Percentiles rank a stretch among this genome's conserved stretches.
Evolutionary conservation across 78 protist genomes (phyloP).

Genomic region (Anaeramoeba ignava): DNA sequence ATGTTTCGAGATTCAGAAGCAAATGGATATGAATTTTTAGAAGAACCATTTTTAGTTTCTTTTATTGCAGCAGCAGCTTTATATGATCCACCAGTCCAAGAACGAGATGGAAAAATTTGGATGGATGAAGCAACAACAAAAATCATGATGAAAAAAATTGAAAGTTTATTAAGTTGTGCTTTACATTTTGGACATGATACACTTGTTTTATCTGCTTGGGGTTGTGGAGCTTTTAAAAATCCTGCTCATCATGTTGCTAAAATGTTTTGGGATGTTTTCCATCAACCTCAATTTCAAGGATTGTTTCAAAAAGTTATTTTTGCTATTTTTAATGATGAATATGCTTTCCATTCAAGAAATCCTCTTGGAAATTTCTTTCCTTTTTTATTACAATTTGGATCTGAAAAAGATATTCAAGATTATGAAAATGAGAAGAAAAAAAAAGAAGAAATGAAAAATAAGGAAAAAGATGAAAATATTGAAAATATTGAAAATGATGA

Average conservation of each 20-base stretch:
- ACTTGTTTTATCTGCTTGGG: background rate
- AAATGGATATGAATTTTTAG: background rate
- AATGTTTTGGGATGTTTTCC: background rate
- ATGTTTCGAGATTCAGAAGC: background rate
- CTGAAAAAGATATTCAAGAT: too few species aligned
- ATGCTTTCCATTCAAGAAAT: too few species aligned
- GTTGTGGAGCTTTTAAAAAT: background rate
- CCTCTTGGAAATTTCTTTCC: too few species aligned
- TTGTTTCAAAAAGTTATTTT: background rate
- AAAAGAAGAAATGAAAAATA: too few species aligned
- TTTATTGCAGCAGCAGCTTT: background rate
- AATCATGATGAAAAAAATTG: background rate
- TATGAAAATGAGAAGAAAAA: too few species aligned
- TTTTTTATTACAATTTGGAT: too few species aligned
- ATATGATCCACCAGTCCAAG: background rate
- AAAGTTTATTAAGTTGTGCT: background rate
- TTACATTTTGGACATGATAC: background rate
- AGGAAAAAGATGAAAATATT: too few species aligned
- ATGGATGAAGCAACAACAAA: background rate
- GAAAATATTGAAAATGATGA: too few species aligned
- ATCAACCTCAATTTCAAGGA: background rate
- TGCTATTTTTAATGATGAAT: background rate
- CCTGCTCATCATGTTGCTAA: background rate
- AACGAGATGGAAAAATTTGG: background rate
- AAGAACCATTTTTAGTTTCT: background rate